Evolutionary conservation across 441 rosid species (phyloP), one percentile per base, ranked within the genome.

Genomic region (Aquilaria agallochum): DNA sequence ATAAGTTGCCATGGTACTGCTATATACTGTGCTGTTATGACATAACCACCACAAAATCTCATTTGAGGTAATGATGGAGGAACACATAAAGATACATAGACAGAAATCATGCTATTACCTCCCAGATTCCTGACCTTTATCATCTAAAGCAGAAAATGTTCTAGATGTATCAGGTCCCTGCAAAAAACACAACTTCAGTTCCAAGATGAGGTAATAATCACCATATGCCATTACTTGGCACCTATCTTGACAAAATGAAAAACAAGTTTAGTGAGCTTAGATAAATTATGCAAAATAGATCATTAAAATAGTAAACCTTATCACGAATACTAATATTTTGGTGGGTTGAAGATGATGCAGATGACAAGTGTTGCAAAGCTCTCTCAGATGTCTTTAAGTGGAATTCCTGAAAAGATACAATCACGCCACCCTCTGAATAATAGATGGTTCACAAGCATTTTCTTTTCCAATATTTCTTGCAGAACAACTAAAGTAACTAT

Each of bases 371-470:
- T 63, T 82, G 93, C 87, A 76, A 80, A 64, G 97, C 98, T 77
- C 96, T 89, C 73, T 90, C 89, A 44, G 70, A 72, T 64, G 98
- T 93, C 78, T 85, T 88, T 68, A 93, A 71, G 77, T 72, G 95
- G 70, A 93, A 93, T 76, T 88, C 96, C 98, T 90, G 76, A 52
- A 50, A 63, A 78, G 63, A 40, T 40, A 40, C 45, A 40, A 40
- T 10, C 10, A 40, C 45, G 9, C 27, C 27, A 20, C 27, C 27
- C 27, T 20, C 9, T 40, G 10, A 40, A 40, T 40, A 40, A 6
- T 40, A 40, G 45, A 40, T 40, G 45, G 10, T 1, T 40, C 9
- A 40, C 10, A 36, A 20, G 27, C 42, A 40, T 40, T 5, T 40
- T 5, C 7, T 40, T 5, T 40, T 40, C 27, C 45, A 40, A 40